Conservation (phyloP, 495 filamentous ascomycete species). For the Neurospora sp. region DNA sequence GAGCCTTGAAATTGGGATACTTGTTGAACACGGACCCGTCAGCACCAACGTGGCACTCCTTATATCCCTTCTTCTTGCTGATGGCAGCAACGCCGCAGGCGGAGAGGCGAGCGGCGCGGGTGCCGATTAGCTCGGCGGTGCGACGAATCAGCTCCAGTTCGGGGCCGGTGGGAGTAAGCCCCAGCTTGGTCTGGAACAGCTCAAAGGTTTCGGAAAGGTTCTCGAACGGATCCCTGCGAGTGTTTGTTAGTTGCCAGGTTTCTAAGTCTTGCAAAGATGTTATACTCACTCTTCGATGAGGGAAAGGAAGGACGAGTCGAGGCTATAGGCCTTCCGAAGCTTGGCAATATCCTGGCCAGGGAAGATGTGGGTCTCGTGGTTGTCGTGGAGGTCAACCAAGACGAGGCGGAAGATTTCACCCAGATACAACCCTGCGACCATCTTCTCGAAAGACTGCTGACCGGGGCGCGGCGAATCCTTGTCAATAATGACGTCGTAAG, state of each 20-base stretch:
- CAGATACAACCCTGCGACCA: conserved; percentile 92
- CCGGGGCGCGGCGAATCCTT: conserved; percentile 87
- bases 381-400: conserved; percentile 74
- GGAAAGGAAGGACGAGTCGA: conserved; percentile 94
- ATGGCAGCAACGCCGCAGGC: conserved; percentile 93
- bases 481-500: conserved; percentile 78
- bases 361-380: conserved; percentile 68
- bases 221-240: conserved; percentile 72
- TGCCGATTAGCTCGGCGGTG: conserved; percentile 86
- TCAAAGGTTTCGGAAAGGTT: conserved; percentile 80
- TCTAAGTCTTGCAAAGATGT: neutral
- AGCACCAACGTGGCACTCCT: conserved; percentile 84
- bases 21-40: conserved; percentile 97
- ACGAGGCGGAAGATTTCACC: conserved; percentile 92
- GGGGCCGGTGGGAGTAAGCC: conserved; percentile 53
- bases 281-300: conserved; percentile 67
- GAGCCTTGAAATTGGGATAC: conserved; percentile 92
- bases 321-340: conserved; percentile 70
- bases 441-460: conserved; percentile 96
- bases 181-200: conserved; percentile 62
- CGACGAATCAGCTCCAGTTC: conserved; percentile 83
- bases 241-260: neutral
- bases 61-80: conserved; percentile 85
- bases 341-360: conserved; percentile 67
- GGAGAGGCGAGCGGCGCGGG: conserved; percentile 82